Evolutionary conservation across 2,329 filamentous ascomycete genomes (phyloP), one percentile per base, ranked within the genome.

Genomic region (Fusarium siculi): DNA sequence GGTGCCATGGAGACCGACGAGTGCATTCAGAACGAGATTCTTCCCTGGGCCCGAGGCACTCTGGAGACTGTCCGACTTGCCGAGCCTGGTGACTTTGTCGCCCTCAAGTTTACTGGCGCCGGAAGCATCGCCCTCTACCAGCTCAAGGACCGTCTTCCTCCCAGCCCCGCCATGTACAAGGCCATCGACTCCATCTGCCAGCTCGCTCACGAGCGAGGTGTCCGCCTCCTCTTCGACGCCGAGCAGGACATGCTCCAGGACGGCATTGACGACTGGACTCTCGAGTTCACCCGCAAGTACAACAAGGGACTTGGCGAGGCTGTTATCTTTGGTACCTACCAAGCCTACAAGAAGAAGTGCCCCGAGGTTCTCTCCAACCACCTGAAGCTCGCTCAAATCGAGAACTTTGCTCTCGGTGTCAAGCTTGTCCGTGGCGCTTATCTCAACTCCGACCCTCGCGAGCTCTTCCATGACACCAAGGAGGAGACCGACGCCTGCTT

Each of bases 221-320:
- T 97, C 6, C 88, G 90, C 7, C 87, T 98, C 2, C 88, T 97
- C 5, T 94, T 97, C 70, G 94, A 97, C 72, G 95, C 94, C 4
- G 95, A 98, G 82, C 94, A 97, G 81, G 91, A 92, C 63, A 87
- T 89, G 62, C 88, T 96, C 36, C 93, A 97, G 82, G 84, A 88
- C 10, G 94, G 94, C 12, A 96, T 97, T 69, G 92, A 96, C 79
- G 88, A 90, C 74, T 96, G 94, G 92, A 93, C 92, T 9, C 82
- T 96, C 55, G 83, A 87, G n/a, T 92, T 94, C 75, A 93, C 95
- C 85, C 88, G 89, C 76, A 90, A 89, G 79, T 95, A 93, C 85
- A 97, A 97, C 84, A 88, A 85, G 70, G 84, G 82, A 0, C 92
- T 78, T 15, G 88, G 88, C 37, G 85, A 87, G 60, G 91, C 93